phyloP scores from a whole-genome alignment of 1,139 yeast species.

The Geotrichum klebahnii region DNA sequence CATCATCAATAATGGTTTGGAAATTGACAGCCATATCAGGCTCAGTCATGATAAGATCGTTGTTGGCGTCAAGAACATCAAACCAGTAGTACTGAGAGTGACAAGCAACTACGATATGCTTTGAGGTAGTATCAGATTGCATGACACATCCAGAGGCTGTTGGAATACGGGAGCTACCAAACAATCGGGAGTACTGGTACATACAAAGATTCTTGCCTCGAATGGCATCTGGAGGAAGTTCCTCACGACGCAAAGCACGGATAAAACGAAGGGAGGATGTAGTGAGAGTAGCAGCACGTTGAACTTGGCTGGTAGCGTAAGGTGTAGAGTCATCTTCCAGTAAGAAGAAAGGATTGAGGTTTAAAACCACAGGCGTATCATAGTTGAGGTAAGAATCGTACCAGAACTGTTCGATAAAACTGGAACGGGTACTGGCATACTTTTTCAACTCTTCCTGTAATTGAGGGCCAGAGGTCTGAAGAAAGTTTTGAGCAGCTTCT shows the following conservation, averaged over 20 bases:
- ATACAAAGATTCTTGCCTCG: slow-evolving; percentile 69
- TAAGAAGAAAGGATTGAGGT: slow-evolving; percentile 80
- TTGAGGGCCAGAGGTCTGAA: slow-evolving; percentile 55
- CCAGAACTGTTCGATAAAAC: slow-evolving; percentile 92
- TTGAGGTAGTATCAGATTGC: slow-evolving; percentile 72
- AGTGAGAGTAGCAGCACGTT: slow-evolving; percentile 78
- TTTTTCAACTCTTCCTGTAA: slow-evolving; percentile 61
- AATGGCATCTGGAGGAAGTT: slow-evolving; percentile 66
- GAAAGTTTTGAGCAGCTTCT: slow-evolving; percentile 56
- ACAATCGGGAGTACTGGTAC: slow-evolving; percentile 82
- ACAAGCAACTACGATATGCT: slow-evolving; percentile 78
- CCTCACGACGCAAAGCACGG: slow-evolving; percentile 70
- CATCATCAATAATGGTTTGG: slow-evolving; percentile 72
- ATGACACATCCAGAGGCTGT: slow-evolving; percentile 74
- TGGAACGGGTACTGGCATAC: slow-evolving; percentile 60
- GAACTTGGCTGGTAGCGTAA: slow-evolving; percentile 63
- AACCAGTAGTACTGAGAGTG: slow-evolving; percentile 92
- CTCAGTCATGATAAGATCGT: slow-evolving; percentile 66
- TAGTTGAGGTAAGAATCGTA: slow-evolving; percentile 80
- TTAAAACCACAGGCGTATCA: slow-evolving; percentile 81
- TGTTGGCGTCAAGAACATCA: slow-evolving; percentile 72
- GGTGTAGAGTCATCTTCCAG: slow-evolving; percentile 90
- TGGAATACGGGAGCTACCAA: slow-evolving; percentile 84
- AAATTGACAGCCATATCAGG: slow-evolving; percentile 72
- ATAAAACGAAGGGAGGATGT: slow-evolving; percentile 73